Conservation (phyloP, 1,139 yeast genomes). For the Lodderomyces jiufengensis region DNA sequence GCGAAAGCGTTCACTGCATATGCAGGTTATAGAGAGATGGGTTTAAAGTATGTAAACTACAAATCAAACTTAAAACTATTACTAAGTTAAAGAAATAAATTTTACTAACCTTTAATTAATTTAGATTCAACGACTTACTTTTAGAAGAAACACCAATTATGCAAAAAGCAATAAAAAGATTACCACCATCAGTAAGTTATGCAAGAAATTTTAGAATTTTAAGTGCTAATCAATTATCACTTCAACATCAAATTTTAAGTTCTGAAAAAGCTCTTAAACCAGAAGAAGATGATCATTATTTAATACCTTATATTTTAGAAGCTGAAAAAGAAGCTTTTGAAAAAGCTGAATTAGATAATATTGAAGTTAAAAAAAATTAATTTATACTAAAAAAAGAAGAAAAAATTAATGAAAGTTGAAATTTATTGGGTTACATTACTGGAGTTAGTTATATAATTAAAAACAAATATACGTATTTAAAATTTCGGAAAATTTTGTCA, state of each 20-base stretch:
- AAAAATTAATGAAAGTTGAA: no score
- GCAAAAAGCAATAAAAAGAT: conserved; percentile 85
- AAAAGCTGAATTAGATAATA: conserved; percentile 83
- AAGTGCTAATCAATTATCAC: conserved; percentile 85
- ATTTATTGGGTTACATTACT: no score
- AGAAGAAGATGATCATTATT: conserved; percentile 80
- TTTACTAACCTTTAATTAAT: no score
- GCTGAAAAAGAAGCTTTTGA: conserved; percentile 91
- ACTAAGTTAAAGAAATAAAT: no score
- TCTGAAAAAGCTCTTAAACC: conserved; percentile 72
- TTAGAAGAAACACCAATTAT: conserved; percentile 82
- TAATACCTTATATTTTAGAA: conserved; percentile 86
- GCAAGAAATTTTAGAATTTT: conserved; percentile 90
- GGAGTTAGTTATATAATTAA: no score
- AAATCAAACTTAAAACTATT: background rate
- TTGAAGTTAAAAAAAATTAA: conserved; percentile 31
- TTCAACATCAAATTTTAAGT: conserved; percentile 84
- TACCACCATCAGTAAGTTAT: conserved; percentile 79
- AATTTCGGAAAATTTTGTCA: no score
- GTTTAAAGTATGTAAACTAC: conserved; percentile 52
- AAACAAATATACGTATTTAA: no score
- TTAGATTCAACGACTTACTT: conserved; percentile 70
- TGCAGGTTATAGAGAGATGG: conserved; percentile 92
- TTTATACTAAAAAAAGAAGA: background rate
- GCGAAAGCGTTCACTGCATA: conserved; percentile 69